These are phyloP conservation scores for Dorcoceras hygrometricum DNA, from an alignment of 257 asterid species.

Conservation along the genomic window DNA sequence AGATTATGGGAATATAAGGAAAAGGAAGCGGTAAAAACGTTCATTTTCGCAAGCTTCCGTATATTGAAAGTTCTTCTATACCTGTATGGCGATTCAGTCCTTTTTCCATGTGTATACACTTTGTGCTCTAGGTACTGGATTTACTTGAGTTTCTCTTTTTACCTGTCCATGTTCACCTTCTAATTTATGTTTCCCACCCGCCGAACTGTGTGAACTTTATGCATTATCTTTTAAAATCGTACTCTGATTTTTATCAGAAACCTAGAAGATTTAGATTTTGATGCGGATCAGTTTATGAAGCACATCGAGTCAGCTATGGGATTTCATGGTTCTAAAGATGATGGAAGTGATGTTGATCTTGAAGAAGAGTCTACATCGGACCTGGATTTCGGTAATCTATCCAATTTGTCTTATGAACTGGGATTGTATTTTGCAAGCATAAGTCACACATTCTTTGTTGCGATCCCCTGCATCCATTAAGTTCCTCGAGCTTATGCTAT, in stretches of 20 bases:
- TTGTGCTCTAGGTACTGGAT: neutral
- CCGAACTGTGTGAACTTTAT: neutral
- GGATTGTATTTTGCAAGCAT: conserved; percentile 11
- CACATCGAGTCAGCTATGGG: conserved; percentile 72
- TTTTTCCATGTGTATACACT: neutral
- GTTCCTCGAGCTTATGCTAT: neutral
- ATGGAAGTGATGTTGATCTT: conserved; percentile 45
- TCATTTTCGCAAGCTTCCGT: neutral
- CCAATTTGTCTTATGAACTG: conserved; percentile 8
- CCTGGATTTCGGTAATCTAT: conserved; percentile 69
- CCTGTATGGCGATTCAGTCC: neutral
- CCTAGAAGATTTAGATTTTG: conserved; percentile 66
- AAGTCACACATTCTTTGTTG: conserved; percentile 4
- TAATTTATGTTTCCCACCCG: neutral
- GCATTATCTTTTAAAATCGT: neutral
- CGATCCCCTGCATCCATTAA: neutral
- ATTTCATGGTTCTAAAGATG: conserved; percentile 40
- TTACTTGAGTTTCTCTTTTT: too few species aligned
- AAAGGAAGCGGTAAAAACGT: neutral
- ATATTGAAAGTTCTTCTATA: too few species aligned
- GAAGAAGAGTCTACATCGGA: conserved; percentile 70
- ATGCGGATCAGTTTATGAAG: conserved; percentile 79
- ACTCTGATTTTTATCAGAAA: conserved; percentile 33
- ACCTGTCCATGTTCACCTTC: too few species aligned
- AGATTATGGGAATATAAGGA: neutral